phyloP scores from a whole-genome alignment of 768 basidiomycete genomes.

The Lepiota brunneoincarnata region DNA sequence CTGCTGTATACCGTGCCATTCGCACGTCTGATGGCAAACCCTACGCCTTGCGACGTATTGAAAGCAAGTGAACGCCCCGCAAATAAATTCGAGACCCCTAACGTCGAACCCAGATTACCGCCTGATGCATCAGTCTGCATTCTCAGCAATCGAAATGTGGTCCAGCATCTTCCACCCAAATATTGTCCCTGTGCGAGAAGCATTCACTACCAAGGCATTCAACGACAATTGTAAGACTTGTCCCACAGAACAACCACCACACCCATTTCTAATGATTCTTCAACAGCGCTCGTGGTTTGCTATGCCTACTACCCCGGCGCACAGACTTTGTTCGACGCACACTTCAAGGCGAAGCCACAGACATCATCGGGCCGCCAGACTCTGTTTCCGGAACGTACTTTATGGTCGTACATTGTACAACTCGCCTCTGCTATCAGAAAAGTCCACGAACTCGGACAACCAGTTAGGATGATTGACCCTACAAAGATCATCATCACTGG shows the following conservation, averaged over 20 bases:
- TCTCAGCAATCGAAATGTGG: slow-evolving; percentile 84
- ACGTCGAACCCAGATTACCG: slow-evolving; percentile 78
- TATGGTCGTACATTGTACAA: slow-evolving; percentile 95
- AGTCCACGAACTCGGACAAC: slow-evolving; percentile 78
- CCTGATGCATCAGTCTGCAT: slow-evolving; percentile 77
- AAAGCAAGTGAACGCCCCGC: slow-evolving; percentile 54
- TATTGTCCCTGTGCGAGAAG: slow-evolving; percentile 81
- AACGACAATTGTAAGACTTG: slow-evolving; percentile 78
- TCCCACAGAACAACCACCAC: slow-evolving; percentile 2
- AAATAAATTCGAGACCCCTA: slow-evolving; percentile 5
- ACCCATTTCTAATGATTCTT: background rate
- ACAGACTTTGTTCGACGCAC: slow-evolving; percentile 75
- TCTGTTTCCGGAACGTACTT: slow-evolving; percentile 68
- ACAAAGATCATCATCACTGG: slow-evolving; percentile 88
- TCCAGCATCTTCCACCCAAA: slow-evolving; percentile 79
- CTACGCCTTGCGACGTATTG: slow-evolving; percentile 80
- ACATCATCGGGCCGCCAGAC: slow-evolving; percentile 19
- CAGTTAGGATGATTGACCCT: slow-evolving; percentile 79
- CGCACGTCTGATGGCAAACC: slow-evolving; percentile 72
- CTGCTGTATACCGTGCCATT: slow-evolving; percentile 81
- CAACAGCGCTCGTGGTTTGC: slow-evolving; percentile 81
- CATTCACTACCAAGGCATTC: slow-evolving; percentile 93
- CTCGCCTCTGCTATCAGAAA: slow-evolving; percentile 84
- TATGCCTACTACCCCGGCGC: slow-evolving; percentile 88
- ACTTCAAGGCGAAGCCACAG: slow-evolving; percentile 55